Percentiles rank a stretch among this genome's conserved stretches.
Conservation (phyloP, 2,329 filamentous ascomycete genomes). For the Ilyonectria mors-panacis region DNA sequence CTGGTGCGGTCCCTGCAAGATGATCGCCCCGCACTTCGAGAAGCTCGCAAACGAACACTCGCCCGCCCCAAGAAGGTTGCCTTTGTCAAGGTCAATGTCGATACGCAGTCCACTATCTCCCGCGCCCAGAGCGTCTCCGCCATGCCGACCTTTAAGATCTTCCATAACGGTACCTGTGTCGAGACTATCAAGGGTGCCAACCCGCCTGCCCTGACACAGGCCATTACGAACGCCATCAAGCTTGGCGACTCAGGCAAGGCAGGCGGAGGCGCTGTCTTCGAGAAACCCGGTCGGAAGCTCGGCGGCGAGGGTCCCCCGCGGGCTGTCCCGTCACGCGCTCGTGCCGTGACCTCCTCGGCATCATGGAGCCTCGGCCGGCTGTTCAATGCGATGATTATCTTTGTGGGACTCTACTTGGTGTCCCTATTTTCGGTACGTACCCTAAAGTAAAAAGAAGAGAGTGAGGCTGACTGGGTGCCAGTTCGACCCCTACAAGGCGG, state of each 20-base stretch:
- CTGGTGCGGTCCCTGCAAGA: slow-evolving; percentile 95
- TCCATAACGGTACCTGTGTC: slow-evolving; percentile 80
- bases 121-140: slow-evolving; percentile 84
- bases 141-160: slow-evolving; percentile 96
- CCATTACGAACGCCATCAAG: slow-evolving; percentile 79
- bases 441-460: slow-evolving; percentile 19
- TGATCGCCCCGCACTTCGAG: slow-evolving; percentile 91
- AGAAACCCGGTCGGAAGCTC: slow-evolving; percentile 70
- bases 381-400: slow-evolving; percentile 65
- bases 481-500: slow-evolving; percentile 74
- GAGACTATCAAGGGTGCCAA: slow-evolving; percentile 88
- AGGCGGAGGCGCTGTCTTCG: slow-evolving; percentile 66
- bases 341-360: slow-evolving; percentile 31
- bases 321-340: slow-evolving; percentile 25
- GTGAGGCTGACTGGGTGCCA: slow-evolving; percentile 52
- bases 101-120: slow-evolving; percentile 83
- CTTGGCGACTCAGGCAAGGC: slow-evolving; percentile 60
- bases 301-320: slow-evolving; percentile 57
- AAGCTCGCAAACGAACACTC: slow-evolving; percentile 85
- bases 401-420: slow-evolving; percentile 73
- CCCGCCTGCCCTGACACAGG: slow-evolving; percentile 79
- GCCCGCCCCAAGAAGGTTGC: slow-evolving; percentile 85
- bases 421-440: slow-evolving; percentile 72
- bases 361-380: slow-evolving; percentile 59
- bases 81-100: slow-evolving; percentile 94